Evolutionary conservation across 164 flowering plant species (phyloP).

Genomic region (Macadamia integrifolia): DNA sequence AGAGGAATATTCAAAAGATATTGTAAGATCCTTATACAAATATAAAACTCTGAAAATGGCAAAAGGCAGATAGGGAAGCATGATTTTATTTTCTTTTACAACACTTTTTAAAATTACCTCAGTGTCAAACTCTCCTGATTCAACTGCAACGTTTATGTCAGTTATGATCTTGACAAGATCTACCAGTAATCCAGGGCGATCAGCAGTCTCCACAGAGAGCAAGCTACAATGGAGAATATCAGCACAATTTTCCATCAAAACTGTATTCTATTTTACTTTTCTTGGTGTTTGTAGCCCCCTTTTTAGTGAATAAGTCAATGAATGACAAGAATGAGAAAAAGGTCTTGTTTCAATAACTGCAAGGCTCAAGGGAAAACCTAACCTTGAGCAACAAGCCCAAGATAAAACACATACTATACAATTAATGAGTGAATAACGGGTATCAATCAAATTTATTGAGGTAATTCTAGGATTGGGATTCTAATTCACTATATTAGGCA

Average conservation of each 20-base stretch:
- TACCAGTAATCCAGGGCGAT: conserved; percentile 91
- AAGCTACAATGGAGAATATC: conserved; percentile 42
- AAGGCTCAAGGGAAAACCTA: neutral
- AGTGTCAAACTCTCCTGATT: conserved; percentile 97
- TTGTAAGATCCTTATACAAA: neutral
- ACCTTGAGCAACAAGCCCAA: neutral
- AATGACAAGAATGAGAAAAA: neutral
- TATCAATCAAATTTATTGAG: neutral
- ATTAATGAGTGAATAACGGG: neutral
- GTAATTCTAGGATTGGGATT: neutral
- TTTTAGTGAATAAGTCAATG: neutral
- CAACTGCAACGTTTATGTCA: conserved; percentile 69
- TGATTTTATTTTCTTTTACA: neutral
- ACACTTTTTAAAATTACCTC: conserved; percentile 44
- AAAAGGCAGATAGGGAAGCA: neutral
- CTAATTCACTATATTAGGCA: neutral
- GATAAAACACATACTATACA: neutral
- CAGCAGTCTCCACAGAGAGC: conserved; percentile 79
- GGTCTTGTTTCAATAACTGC: neutral
- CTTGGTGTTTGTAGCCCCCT: too few species aligned
- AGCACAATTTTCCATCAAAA: neutral
- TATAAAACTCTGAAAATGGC: neutral
- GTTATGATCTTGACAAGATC: conserved; percentile 87
- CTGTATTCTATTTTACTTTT: neutral
- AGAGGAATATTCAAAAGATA: neutral